Conservation (phyloP, 345 rosid genomes). For the Cardamine resedifolia region DNA sequence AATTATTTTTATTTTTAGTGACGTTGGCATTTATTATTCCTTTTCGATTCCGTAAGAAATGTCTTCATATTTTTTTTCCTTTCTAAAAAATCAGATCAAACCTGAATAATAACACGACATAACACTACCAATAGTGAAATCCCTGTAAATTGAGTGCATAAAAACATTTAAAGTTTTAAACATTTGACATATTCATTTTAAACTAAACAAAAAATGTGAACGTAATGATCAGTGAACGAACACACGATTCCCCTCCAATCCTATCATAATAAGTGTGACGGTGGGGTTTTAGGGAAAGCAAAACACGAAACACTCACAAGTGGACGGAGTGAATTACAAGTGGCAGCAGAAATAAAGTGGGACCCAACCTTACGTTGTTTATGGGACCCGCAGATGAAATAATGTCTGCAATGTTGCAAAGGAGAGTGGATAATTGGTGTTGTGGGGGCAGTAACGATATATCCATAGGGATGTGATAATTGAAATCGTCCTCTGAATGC, state of each 20-base stretch:
- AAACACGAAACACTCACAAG: conserved; percentile 28
- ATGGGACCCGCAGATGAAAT: conserved; percentile 18
- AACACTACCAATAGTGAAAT: background rate
- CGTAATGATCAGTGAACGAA: conserved; percentile 19
- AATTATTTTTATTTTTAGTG: background rate
- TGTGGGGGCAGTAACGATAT: conserved; percentile 20
- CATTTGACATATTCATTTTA: background rate
- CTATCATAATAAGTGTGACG: background rate
- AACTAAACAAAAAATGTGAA: background rate
- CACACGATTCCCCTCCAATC: conserved; percentile 11
- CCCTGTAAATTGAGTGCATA: background rate
- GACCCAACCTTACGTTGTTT: conserved; percentile 22
- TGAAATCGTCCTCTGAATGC: background rate
- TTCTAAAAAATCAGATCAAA: background rate
- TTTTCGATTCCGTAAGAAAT: background rate
- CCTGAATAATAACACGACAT: background rate
- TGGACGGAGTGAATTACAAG: conserved; percentile 30
- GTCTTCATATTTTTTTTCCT: background rate
- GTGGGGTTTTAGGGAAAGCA: conserved; percentile 4
- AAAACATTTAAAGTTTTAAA: too few species aligned
- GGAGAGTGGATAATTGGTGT: conserved; percentile 22
- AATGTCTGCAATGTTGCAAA: conserved; percentile 28
- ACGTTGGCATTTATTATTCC: conserved; percentile 29
- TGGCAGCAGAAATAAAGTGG: conserved; percentile 25
- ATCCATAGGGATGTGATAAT: conserved; percentile 15